These are phyloP conservation scores for Russula ochroleuca DNA, from an alignment of 768 basidiomycete genomes.

Conservation along the genomic window DNA sequence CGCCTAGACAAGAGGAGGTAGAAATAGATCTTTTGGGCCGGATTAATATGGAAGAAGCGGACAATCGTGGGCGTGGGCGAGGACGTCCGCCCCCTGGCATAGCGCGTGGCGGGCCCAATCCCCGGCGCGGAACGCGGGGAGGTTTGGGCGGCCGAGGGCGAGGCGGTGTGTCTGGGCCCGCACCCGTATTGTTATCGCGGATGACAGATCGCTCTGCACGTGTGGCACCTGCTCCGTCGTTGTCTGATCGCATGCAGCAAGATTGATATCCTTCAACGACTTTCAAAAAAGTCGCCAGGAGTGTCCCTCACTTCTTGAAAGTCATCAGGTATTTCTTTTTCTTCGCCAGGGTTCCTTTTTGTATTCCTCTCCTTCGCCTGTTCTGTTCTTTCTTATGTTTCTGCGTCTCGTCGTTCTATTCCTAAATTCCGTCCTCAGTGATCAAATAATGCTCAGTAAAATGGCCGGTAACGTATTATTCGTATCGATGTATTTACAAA, in stretches of 20 bases:
- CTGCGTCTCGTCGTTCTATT: not conserved
- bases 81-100: not conserved
- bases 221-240: not conserved
- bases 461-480: not conserved
- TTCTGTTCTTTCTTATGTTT: not conserved
- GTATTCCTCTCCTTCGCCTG: not conserved
- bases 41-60: conserved; percentile 12
- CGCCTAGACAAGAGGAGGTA: conserved; percentile 6
- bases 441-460: not conserved
- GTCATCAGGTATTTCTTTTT: not conserved
- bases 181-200: conserved; percentile 9
- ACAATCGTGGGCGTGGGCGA: conserved; percentile 2
- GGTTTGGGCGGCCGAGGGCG: conserved; percentile 1
- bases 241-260: conserved; percentile 18
- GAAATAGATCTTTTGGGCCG: conserved; percentile 11
- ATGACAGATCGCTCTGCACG: conserved; percentile 7
- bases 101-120: conserved; percentile 3
- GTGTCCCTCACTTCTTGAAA: not conserved
- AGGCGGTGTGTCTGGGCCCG: not conserved
- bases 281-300: not conserved
- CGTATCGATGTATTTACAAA: not conserved
- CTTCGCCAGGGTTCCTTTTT: too few species aligned
- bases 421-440: not conserved
- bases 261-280: not conserved
- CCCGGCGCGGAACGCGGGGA: conserved; percentile 7